phyloP scores from a whole-genome alignment of 495 filamentous ascomycete genomes.

The Halenospora varia region DNA sequence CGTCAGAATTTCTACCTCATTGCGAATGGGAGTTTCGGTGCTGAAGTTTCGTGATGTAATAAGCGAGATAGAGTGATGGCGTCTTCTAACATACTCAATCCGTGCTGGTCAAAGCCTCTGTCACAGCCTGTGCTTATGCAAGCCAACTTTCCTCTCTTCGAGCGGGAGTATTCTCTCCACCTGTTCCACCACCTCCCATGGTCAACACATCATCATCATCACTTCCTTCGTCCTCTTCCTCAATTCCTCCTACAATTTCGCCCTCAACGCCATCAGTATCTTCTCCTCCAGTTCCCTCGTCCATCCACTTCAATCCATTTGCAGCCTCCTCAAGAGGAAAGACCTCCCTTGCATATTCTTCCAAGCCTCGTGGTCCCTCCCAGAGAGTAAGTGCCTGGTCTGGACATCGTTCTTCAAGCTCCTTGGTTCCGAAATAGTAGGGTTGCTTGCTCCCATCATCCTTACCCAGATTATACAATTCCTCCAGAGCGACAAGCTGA shows the following conservation, averaged over 20 bases:
- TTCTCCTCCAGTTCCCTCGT: constrained; percentile 31
- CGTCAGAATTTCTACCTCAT: no score
- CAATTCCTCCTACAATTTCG: constrained; percentile 33
- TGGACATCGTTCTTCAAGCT: constrained; percentile 57
- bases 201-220: constrained; percentile 20
- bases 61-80: no score
- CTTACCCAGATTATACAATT: constrained; percentile 55
- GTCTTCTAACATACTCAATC: no score
- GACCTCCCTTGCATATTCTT: constrained; percentile 93
- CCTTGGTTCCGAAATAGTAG: constrained; percentile 49
- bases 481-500: constrained; percentile 72
- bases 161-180: constrained; percentile 19
- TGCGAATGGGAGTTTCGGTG: neutral
- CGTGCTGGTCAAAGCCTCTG: no score
- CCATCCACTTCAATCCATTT: constrained; percentile 93
- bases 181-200: constrained; percentile 13
- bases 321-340: constrained; percentile 92
- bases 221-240: constrained; percentile 35
- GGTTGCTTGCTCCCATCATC: constrained; percentile 50
- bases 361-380: constrained; percentile 86
- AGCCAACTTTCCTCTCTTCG: constrained; percentile 25
- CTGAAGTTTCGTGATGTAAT: neutral
- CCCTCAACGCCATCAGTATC: constrained; percentile 1
- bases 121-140: constrained; percentile 10
- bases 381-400: constrained; percentile 73